Evolutionary conservation across 148 eudicot species (phyloP).

Genomic region (Linanthus parryae): DNA sequence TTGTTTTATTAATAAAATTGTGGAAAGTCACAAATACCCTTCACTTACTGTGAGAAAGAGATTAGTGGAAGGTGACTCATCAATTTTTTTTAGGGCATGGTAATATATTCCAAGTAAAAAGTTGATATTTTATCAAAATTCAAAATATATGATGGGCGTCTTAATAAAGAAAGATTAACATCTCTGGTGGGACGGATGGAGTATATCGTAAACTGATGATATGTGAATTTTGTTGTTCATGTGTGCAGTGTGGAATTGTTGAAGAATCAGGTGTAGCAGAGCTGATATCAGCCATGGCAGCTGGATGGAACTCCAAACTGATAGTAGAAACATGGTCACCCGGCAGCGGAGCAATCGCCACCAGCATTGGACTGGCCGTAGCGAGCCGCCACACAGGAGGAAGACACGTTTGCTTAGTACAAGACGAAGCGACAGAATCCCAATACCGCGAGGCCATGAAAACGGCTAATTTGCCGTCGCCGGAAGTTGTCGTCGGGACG

Average conservation of each 20-base stretch:
- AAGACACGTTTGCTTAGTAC: slow-evolving; percentile 74
- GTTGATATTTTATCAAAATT: too few relatives aligned
- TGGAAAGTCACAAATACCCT: too few relatives aligned
- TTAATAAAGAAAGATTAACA: too few relatives aligned
- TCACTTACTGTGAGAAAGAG: too few relatives aligned
- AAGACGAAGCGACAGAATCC: slow-evolving; percentile 43
- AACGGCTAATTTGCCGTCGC: slow-evolving; percentile 19
- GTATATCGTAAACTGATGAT: too few relatives aligned
- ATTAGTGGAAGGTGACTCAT: too few relatives aligned
- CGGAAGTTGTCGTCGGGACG: slow-evolving; percentile 50
- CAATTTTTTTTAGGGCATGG: too few relatives aligned
- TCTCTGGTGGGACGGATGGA: too few relatives aligned
- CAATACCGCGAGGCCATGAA: slow-evolving; percentile 38
- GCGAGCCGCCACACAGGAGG: slow-evolving; percentile 61
- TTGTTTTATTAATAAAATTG: too few relatives aligned
- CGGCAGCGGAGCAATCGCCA: slow-evolving; percentile 42
- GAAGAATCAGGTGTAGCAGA: slow-evolving; percentile 81
- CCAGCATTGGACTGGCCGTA: slow-evolving; percentile 62
- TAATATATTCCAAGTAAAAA: too few relatives aligned
- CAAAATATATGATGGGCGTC: too few relatives aligned
- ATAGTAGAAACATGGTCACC: slow-evolving; percentile 69
- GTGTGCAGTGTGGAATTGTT: slow-evolving; percentile 39
- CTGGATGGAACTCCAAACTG: slow-evolving; percentile 77
- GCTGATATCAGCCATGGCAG: slow-evolving; percentile 91
- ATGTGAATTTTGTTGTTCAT: background rate